A percentile compares a stretch with the other conserved stretches of the same genome.
Conservation (phyloP, 805 yeast species). For the Nakazawaea siamensis region DNA sequence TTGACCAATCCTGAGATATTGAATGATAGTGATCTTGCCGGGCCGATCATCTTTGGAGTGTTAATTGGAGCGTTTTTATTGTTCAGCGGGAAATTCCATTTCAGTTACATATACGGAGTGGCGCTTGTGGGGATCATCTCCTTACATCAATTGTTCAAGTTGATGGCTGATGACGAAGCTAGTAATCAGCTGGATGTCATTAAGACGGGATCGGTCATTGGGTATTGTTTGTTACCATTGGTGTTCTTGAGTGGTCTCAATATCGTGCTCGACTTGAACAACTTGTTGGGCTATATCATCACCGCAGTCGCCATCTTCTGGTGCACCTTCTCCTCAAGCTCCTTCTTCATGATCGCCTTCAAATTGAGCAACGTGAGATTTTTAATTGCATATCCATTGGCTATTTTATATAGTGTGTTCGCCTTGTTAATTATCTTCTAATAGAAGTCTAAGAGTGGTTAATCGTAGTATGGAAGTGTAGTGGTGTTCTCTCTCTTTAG, state of each 20-base stretch:
- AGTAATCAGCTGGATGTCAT: conserved; percentile 35
- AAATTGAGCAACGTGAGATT: conserved; percentile 80
- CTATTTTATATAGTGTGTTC: conserved; percentile 86
- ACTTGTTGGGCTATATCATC: conserved; percentile 60
- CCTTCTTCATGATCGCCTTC: conserved; percentile 81
- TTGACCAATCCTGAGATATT: conserved; percentile 61
- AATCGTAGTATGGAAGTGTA: no score
- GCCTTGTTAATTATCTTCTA: conserved; percentile 88
- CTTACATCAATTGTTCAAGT: conserved; percentile 73
- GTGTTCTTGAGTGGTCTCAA: conserved; percentile 71
- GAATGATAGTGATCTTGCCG: conserved; percentile 90
- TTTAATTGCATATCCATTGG: conserved; percentile 87
- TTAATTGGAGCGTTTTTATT: conserved; percentile 77
- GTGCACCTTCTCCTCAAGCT: conserved; percentile 93
- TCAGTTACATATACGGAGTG: conserved; percentile 94
- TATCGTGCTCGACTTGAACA: conserved; percentile 61
- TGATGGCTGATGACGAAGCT: conserved; percentile 62
- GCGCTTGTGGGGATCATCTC: conserved; percentile 86
- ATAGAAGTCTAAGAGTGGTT: no score
- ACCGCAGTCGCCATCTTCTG: conserved; percentile 67
- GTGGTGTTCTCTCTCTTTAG: no score
- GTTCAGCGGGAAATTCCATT: conserved; percentile 88
- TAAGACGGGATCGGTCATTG: conserved; percentile 85
- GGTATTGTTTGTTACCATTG: conserved; percentile 87
- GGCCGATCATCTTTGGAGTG: conserved; percentile 84